Evolutionary conservation across 1,139 yeast genomes (phyloP).

Genomic region (Protomyces inouyei): DNA sequence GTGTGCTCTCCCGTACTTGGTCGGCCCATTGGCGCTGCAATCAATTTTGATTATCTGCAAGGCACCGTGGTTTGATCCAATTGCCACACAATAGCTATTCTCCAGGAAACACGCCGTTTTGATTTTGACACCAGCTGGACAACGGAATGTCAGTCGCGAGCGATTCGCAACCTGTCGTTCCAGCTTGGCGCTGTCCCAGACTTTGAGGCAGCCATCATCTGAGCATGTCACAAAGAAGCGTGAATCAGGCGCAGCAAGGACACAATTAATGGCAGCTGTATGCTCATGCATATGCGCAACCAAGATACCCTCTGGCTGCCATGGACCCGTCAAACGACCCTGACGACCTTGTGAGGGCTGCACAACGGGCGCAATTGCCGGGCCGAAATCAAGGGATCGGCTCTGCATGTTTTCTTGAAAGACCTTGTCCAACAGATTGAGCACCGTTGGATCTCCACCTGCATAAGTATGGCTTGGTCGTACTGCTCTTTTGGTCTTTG

Average conservation of each 20-base stretch:
- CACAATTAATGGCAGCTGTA: constrained; percentile 49
- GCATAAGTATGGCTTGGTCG: constrained; percentile 44
- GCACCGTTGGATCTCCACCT: constrained; percentile 63
- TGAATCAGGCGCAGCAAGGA: constrained; percentile 56
- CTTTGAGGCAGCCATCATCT: constrained; percentile 71
- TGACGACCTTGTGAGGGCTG: constrained; percentile 29
- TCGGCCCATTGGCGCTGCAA: constrained; percentile 42
- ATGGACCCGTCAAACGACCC: constrained; percentile 29
- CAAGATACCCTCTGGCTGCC: constrained; percentile 49
- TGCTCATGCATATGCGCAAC: constrained; percentile 61
- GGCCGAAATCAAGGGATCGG: constrained; percentile 69
- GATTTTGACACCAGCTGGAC: constrained; percentile 36
- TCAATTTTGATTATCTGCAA: constrained; percentile 57
- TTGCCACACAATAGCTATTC: constrained; percentile 61
- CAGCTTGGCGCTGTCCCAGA: constrained; percentile 72
- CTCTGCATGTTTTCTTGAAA: constrained; percentile 54
- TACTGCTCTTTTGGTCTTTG: not conserved
- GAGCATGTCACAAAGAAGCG: constrained; percentile 74
- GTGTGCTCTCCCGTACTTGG: constrained; percentile 41
- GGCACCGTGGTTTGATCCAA: constrained; percentile 61
- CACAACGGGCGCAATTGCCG: constrained; percentile 27
- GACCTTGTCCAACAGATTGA: constrained; percentile 52
- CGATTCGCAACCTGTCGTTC: constrained; percentile 61
- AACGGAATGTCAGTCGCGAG: constrained; percentile 44
- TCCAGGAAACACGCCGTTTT: constrained; percentile 48